phyloP scores from a whole-genome alignment of 148 eudicot genomes.

The Fallopia convolvulus region DNA sequence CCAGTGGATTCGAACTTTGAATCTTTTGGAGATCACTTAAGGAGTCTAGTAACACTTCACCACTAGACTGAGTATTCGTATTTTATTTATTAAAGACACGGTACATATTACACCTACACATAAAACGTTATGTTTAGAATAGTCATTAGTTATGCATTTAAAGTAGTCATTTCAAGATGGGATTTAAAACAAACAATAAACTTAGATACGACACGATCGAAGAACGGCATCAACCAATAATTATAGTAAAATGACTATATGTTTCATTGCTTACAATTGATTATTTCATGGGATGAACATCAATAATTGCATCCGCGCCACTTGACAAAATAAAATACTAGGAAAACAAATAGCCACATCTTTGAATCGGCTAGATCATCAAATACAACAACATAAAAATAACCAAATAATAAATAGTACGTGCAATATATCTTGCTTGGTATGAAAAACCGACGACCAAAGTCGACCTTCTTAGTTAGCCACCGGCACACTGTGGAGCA shows the following conservation, averaged over 20 bases:
- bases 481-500: conserved; percentile 6
- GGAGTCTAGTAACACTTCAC: too few relatives aligned
- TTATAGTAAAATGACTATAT: not conserved
- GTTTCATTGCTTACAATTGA: not conserved
- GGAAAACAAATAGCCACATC: not conserved
- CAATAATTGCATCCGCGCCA: not conserved
- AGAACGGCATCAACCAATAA: too few relatives aligned
- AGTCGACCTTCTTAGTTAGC: not conserved
- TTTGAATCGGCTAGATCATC: not conserved
- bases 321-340: not conserved
- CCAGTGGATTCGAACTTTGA: too few relatives aligned
- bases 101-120: too few relatives aligned
- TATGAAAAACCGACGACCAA: not conserved
- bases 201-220: too few relatives aligned
- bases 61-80: too few relatives aligned
- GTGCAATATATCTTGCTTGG: not conserved
- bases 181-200: too few relatives aligned
- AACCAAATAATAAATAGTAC: not conserved
- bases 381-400: not conserved
- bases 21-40: too few relatives aligned
- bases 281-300: not conserved
- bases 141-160: too few relatives aligned
- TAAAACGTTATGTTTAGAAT: too few relatives aligned
- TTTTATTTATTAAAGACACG: too few relatives aligned
- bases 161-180: too few relatives aligned